Base-by-base conservation (phyloP, 192 early-diverging fungal genomes). In the Linnemannia exigua region DNA sequence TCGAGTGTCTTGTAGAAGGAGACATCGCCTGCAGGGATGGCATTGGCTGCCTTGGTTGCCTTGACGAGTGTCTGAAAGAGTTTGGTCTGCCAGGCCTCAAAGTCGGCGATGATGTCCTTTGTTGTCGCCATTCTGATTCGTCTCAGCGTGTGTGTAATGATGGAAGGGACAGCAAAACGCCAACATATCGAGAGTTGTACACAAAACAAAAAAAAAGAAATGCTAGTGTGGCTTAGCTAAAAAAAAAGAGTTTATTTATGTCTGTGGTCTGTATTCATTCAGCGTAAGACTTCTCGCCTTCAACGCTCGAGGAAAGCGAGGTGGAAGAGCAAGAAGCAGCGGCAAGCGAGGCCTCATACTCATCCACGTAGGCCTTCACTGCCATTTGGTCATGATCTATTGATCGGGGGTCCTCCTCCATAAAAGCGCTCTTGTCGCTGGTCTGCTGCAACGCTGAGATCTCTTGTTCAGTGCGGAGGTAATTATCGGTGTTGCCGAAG, bases 1-100 rank as follows among this genome's bases (percentile, higher is more conserved):
- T 95, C 93, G 15, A 95, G 88, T 16, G 93, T 90, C 17, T 91
- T 89, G 84, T 92, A 92, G 72, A 93, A 95, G 15, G 86, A 88
- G 37, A 95, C 79, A 73, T 95, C 94, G 58, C 70, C 76, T 17
- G 82, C 75, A 44, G 92, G 91, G 41, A 95, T 90, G 47, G 84
- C 81, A 36, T 91, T 92, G 7, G 91, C 90, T 36, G 91, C 93
- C 82, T 90, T 91, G 41, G 93, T 93, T 14, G 93, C 93, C 51
- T 87, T 87, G 25, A 93, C 85, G 37, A 95, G 77, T 6, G 93
- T 89, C 20, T 73, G 54, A 50, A 90, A 90, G 12, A 92, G 74
- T 5, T 89, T 77, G 25, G 46, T 79, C 54, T 92, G 89, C 74
- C 87, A 92, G 8, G 76, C 68, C 35, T 89, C 82, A 61, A 90